Evolutionary conservation across 2,329 filamentous ascomycete species (phyloP), one percentile per base, ranked within the genome.

Genomic region (Alternaria sp.): DNA sequence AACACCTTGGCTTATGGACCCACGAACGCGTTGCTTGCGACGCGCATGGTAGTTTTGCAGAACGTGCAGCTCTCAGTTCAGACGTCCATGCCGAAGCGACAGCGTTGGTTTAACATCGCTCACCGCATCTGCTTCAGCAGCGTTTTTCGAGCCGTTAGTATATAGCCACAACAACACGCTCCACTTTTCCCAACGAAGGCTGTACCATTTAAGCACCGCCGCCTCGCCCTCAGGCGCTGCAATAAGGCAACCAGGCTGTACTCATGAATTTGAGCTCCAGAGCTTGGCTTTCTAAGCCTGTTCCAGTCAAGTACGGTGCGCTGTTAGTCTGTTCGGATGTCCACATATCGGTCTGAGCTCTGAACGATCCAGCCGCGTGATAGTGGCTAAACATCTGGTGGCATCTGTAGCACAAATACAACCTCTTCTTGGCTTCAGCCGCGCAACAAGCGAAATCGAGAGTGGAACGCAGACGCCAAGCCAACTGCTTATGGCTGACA

Each of bases 401-500:
- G 30, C 46, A 49, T 24, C 32, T 49, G 32, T 12, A 36, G 32
- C 32, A 38, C 46, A 22, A 4, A 4, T n/a, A 24, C 14, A 36
- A 36, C 24, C 30, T 38, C 22, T 49, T 5, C 22, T n/a, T 36
- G 26, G 41, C 30, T 18, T 57, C 32, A 57, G 57, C 47, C 22
- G 32, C 47, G 18, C 20, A 34, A 24, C 18, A 28, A 39, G 28
- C 16, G 34, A 26, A 18, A 43, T 43, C 43, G 14, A 53, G 22
- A 48, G 36, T 43, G 28, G 34, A 48, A 28, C 20, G 9, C 34
- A 20, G 11, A 20, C 22, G 53, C 53, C 53, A 60, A 57, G 47
- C 20, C 8, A 18, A 26, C 41, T 36, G 20, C 28, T 51, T 60
- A 32, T 53, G 26, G 53, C 57, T 60, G 57, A 51, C 38, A 38